Evolutionary conservation across 129 eudicot species (phyloP), one percentile per base, ranked within the genome.

Genomic region (Deinandra increscens): DNA sequence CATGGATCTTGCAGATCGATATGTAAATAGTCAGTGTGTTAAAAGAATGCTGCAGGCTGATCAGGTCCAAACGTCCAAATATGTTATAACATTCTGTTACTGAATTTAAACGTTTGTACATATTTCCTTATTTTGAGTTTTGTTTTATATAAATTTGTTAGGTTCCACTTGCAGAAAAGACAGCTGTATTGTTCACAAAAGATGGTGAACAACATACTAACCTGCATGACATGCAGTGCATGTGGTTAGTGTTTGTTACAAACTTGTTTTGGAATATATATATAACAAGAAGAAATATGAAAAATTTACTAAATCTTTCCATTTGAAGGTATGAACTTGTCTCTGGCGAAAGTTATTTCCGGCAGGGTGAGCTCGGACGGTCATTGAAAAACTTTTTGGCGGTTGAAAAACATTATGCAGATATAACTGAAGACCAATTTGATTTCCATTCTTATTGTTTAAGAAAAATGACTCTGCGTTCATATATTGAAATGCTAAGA

Each of bases 1-100:
- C 77, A 87, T 94, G 99, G 99, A 94, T 87, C 97, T 94, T 74
- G 97, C 99, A 54, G 99, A 94, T 79, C 99, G 99, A 42, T 94
- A 90, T 60, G 81, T 90, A 68, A 94, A 94, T 68, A 94, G 99
- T 75, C 83, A 83, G 49, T 94, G 97, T 79, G 97, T 94, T 60
- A 94, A 94, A 67, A 88, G 99, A 41, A 89, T 94, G 99, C 75
- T 94, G 74, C 97, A 94, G 81, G 99, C 99, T 72, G 99, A 94
- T 79, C 96, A 94, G 93, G 95, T 85, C 39, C 60, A 41, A 45
- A 45, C 20, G 18, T 45, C 34, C 20, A 64, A 2, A 53, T 54
- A 74, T 65, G 37, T 41, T 64, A 50, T 38, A 33, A 60, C n/a
- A 7, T n/a, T 38, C 17, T 20, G 49, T 44, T 34, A 13, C 36